Evolutionary conservation across 2,329 filamentous ascomycete species (phyloP), one percentile per base, ranked within the genome.

Genomic region (Colletotrichum zoysiae): DNA sequence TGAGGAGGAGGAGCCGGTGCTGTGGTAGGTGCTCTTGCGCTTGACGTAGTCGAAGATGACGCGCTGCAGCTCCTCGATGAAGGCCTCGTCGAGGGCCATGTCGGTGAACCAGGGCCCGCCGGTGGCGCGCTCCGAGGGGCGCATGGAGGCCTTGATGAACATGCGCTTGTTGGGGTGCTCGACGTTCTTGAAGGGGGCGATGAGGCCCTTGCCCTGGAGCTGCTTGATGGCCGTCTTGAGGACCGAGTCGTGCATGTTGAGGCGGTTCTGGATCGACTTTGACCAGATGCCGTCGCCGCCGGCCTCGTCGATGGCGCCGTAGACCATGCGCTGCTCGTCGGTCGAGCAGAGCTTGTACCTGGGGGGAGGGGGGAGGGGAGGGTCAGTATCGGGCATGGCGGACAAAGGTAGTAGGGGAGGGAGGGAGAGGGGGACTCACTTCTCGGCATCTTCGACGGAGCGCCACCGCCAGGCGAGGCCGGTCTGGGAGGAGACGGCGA

Each of bases 51-150:
- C 89, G 76, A 94, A 93, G 63, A 97, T 89, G 71, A 93, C 88
- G 26, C 89, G 87, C 73, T 93, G 89, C 61, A 98, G 86, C 53
- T 90, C 90, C 68, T 93, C 90, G 76, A 98, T 95, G 79, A 99
- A 94, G 70, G 92, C 93, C 74, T 93, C 91, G 81, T 99, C 96
- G 16, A 98, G 88, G 75, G 95, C 93, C 64, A 94, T 93, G 74
- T 97, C 95, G 9, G 93, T 95, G 81, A 96, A 98, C 94, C 95
- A 99, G 11, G 94, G 93, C 1, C 96, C 96, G 59, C 96, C 96
- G 0, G 95, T 97, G 58, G 97, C 93, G 73, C 96, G 93, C 74
- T 98, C 95, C 65, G 92, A 94, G 0, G 96, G 95, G 14, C 91
- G 90, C 73, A 99, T 88, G 74, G 92, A 91, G 65, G 92, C 90